These are phyloP conservation scores for Microbotryum saponariae DNA, from an alignment of 1,284 basidiomycete species.

Conservation along the genomic window DNA sequence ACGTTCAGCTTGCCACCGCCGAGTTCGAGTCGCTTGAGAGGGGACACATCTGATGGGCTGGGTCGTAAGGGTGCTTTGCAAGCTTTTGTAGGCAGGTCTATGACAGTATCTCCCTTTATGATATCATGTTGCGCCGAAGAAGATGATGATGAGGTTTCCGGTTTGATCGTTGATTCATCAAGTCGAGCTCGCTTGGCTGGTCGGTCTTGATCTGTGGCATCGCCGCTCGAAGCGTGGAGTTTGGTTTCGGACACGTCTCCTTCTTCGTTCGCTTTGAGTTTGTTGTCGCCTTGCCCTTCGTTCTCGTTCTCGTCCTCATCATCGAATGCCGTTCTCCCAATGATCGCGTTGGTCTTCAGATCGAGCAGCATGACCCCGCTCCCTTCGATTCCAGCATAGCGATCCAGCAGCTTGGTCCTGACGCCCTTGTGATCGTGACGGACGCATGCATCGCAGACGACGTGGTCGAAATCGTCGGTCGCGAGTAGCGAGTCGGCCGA, in stretches of 20 bases:
- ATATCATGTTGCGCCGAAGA: no score
- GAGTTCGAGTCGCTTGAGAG: constrained; percentile 2
- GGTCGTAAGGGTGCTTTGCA: no score
- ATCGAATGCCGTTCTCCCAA: neutral
- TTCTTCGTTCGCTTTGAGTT: no score
- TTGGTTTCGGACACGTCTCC: no score
- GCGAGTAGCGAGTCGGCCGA: constrained; percentile 13
- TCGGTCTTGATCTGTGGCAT: no score
- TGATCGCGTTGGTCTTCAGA: neutral
- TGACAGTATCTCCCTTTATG: no score
- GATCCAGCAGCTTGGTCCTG: constrained; percentile 11
- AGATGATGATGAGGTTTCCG: no score
- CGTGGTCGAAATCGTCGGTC: constrained; percentile 32
- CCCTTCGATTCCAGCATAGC: constrained; percentile 26
- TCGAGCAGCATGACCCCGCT: constrained; percentile 28
- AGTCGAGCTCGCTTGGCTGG: no score
- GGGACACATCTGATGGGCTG: no score
- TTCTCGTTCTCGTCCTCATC: neutral
- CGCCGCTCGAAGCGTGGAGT: no score
- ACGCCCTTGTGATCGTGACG: neutral
- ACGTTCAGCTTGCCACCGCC: constrained; percentile 32
- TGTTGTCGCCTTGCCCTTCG: neutral
- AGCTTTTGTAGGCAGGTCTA: no score
- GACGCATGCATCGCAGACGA: constrained; percentile 32
- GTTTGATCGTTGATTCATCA: no score